Evolutionary conservation across 2,329 filamentous ascomycete species (phyloP), one percentile per base, ranked within the genome.

Genomic region (Talaromyces verruculosus): DNA sequence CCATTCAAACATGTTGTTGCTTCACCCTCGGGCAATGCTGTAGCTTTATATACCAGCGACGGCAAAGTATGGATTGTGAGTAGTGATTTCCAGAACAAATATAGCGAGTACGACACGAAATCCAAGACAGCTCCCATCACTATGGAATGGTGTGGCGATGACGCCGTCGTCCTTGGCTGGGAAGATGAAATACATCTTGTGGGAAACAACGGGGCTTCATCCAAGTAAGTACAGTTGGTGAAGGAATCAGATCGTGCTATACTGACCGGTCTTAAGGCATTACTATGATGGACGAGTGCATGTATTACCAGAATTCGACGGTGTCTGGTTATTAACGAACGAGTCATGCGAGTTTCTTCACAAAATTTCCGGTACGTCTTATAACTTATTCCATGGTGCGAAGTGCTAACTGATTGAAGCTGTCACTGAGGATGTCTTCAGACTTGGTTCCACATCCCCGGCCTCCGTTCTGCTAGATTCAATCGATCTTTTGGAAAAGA

Each of bases 291-390:
- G 90, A 8, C 89, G 92, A 68, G 90, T 99, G 13, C 95, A 98
- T 77, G 85, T 98, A 2, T 83, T 97, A 49, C 90, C 93, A 17
- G 93, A 96, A 83, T 84, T 86, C 68, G 95, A 99, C 74, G 95
- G 95, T n/a, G 89, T 97, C 28, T 87, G 93, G 17, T 81, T 99
- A 8, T 84, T 99, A 55, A 96, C 92, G 2, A 97, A 96, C 72
- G 92, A 97, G 72, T 89, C 91, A n/a, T 98, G 94, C 79, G 95
- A 99, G 72, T 98, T 98, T 74, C 76, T 99, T n/a, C 93, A 99
- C 73, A 93, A 93, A 74, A 93, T 99, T 0, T 91, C 94, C 0
- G 82, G 84, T 80, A 76, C 70, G 76, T 68, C 66, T 6, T 49
- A 13, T 30, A n/a, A 39, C 13, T 37, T 35, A 2, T 15, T 43